These are phyloP conservation scores for Purpureocillium takamizusanense DNA, from an alignment of 2,329 filamentous ascomycete species.

Conservation along the genomic window DNA sequence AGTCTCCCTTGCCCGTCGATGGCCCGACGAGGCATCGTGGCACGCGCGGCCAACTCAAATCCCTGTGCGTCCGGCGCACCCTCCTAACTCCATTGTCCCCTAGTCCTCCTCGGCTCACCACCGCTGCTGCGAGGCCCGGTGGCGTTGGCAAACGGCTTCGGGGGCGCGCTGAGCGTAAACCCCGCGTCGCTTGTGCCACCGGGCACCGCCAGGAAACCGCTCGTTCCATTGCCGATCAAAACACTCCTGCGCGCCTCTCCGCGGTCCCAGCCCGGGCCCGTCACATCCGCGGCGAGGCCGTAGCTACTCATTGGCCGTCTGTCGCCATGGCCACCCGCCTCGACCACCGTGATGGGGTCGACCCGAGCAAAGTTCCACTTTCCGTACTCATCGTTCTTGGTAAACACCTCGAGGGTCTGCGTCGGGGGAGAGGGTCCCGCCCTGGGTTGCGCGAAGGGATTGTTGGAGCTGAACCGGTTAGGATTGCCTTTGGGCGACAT, in stretches of 20 bases:
- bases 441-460: constrained; percentile 39
- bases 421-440: constrained; percentile 27
- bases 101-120: constrained; percentile 1
- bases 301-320: constrained; percentile 45
- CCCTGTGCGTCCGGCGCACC: too few species aligned
- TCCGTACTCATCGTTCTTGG: constrained; percentile 48
- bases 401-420: constrained; percentile 50
- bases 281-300: constrained; percentile 44
- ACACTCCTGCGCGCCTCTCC: constrained; percentile 45
- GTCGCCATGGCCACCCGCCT: constrained; percentile 12
- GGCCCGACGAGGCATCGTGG: too few species aligned
- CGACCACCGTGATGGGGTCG: constrained; percentile 18
- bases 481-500: constrained; percentile 11
- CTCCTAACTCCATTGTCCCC: constrained; percentile 1
- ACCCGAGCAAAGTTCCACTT: constrained; percentile 51
- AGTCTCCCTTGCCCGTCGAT: too few species aligned
- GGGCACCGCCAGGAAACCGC: constrained; percentile 45
- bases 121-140: constrained; percentile 28
- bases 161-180: constrained; percentile 1
- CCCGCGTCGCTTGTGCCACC: constrained; percentile 8
- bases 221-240: constrained; percentile 40
- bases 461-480: constrained; percentile 50
- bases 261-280: constrained; percentile 38
- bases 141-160: constrained; percentile 12
- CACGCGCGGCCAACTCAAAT: too few species aligned